Percentiles rank a stretch among this genome's conserved stretches.
Evolutionary conservation across 371 early-diverging fungal species (phyloP).

Genomic region (Syncephalastrum racemosum): DNA sequence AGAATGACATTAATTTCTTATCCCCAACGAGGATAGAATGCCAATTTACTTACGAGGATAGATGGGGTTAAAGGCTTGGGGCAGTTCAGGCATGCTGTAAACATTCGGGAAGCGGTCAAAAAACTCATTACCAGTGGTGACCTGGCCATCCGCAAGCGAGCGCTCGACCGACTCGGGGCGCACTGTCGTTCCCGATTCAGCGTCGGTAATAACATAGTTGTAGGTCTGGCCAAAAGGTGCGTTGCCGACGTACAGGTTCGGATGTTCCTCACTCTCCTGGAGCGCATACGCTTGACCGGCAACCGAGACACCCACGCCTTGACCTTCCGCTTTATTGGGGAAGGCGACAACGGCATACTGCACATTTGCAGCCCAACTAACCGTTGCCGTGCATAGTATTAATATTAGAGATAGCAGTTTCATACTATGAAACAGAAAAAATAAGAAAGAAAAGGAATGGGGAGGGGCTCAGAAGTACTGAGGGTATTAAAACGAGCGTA

Average conservation of each 20-base stretch:
- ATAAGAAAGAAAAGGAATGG: constrained; percentile 3
- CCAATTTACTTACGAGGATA: constrained; percentile 39
- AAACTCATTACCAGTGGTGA: constrained; percentile 54
- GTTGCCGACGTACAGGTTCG: constrained; percentile 36
- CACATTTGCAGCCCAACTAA: constrained; percentile 23
- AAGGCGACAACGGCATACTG: constrained; percentile 45
- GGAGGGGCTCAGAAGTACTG: constrained; percentile 3
- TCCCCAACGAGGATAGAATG: background rate
- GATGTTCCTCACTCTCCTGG: constrained; percentile 19
- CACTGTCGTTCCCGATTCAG: constrained; percentile 7
- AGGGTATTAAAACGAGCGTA: constrained; percentile 1
- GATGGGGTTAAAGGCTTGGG: constrained; percentile 51
- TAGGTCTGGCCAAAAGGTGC: constrained; percentile 40
- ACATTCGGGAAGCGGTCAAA: constrained; percentile 48
- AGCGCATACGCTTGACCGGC: constrained; percentile 30
- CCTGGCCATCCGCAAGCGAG: constrained; percentile 32
- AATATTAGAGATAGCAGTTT: background rate
- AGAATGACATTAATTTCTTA: constrained; percentile 4
- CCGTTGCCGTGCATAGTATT: background rate
- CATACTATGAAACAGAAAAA: background rate
- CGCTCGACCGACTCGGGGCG: constrained; percentile 31
- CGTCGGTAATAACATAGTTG: constrained; percentile 32
- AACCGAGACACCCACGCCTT: constrained; percentile 34
- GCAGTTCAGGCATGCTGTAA: constrained; percentile 44
- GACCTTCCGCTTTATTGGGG: constrained; percentile 20